Evolutionary conservation across 768 basidiomycete genomes (phyloP), one percentile per base, ranked within the genome.

Genomic region (Sarcodon sp.): DNA sequence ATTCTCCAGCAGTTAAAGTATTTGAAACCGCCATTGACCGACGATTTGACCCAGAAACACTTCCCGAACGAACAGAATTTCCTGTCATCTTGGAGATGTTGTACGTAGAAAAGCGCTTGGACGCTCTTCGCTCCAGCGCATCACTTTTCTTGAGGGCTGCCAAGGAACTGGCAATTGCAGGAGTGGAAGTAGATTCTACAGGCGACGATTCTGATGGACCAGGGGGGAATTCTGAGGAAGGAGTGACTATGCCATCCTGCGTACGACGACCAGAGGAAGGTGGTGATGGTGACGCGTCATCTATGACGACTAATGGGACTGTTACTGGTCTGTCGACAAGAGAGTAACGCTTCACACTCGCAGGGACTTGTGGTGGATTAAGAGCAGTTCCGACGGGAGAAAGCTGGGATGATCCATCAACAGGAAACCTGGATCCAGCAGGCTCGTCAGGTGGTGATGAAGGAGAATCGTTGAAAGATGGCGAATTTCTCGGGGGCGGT

Each of bases 41-140:
- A 35, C 86, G 69, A 61, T 85, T 84, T 13, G 76, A 59, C 46
- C 76, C 69, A 15, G 61, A 61, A 31, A 51, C 57, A 32, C 71
- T 48, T n/a, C 56, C 58, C 8, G 47, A 44, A 32, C 54, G 69
- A 8, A 58, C 53, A 47, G 66, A 48, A 15, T 72, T 68, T 12
- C 82, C 80, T 3, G 89, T 83, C 83, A 98, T 93, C 67, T 93
- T 93, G 43, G 85, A 81, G 57, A 97, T 86, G 53, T 92, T 88
- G 61, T 94, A 98, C 1, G 83, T 82, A 38, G 92, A 96, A 66
- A 92, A 98, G 0, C 96, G 86, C 61, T 97, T 97, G 16, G 88
- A 92, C 13, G 94, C 94, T 43, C 94, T 75, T 16, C 94, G 79
- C 56, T 92, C 89, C 35, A 98, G 74, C 0, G 80, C 75, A 54